Evolutionary conservation across 2,329 filamentous ascomycete genomes (phyloP), one percentile per base, ranked within the genome.

Genomic region (Aspergillus sp.): DNA sequence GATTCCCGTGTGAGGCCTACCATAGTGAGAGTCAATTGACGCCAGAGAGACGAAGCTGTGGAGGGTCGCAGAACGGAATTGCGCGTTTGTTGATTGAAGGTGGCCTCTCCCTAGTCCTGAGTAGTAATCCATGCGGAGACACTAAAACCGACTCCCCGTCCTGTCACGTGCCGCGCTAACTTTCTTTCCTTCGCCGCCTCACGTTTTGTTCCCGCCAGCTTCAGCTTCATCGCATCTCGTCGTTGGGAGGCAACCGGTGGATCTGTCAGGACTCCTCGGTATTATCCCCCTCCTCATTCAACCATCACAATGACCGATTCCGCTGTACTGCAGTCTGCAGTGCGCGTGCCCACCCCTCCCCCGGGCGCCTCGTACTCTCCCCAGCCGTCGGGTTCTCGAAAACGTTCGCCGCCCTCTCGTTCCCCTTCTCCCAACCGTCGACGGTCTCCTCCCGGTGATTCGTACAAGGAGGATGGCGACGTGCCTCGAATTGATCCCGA

Each of bases 311-410:
- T 77, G 74, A 71, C 72, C 47, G 75, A 77, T 54, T 64, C 74
- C 48, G 69, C 76, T 49, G 71, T 78, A 59, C 71, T 81, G 51
- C 78, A 80, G 57, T 81, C 79, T 29, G 82, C 82, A 45, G 81
- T 85, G 57, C 81, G 82, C 59, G 76, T 85, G 58, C 82, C 82
- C 45, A 84, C 82, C 34, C 81, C 81, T 50, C 77, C 76, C 20
- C 77, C 76, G 42, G 76, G 73, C 58, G 65, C 72, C 60, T 71
- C 78, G 59, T 71, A 78, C 70, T 74, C 76, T 58, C 72, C 78
- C 54, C 72, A 76, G 42, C 71, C 72, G 31, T 76, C 76, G 51
- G 74, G 71, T 55, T 76, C 81, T 61, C 79, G 80, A 65, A 83
- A 84, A 65, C 80, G 80, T 57, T 83, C 81, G 47, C 81, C 79